These are phyloP conservation scores for Fusarium liriodendri DNA, from an alignment of 2,329 filamentous ascomycete genomes.

Conservation along the genomic window DNA sequence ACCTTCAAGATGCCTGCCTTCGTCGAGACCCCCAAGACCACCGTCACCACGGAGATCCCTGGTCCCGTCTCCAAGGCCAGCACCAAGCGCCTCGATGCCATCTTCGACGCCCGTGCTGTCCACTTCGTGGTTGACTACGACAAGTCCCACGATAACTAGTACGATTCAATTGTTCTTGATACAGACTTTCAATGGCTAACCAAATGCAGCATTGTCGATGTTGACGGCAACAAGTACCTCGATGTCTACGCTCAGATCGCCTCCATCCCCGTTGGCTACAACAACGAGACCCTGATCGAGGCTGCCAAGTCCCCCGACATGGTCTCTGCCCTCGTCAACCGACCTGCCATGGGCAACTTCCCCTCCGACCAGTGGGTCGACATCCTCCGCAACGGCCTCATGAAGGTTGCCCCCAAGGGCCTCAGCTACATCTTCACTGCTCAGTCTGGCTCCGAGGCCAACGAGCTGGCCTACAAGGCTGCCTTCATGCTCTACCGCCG, in stretches of 20 bases:
- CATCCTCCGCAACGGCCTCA: conserved; percentile 76
- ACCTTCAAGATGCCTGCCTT: conserved; percentile 48
- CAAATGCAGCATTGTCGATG: conserved; percentile 55
- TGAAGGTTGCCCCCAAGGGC: conserved; percentile 79
- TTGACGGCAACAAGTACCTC: conserved; percentile 61
- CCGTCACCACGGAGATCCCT: conserved; percentile 53
- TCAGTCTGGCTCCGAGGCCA: conserved; percentile 83
- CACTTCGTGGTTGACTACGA: conserved; percentile 65
- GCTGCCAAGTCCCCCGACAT: conserved; percentile 78
- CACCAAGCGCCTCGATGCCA: conserved; percentile 56
- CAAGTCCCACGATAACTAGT: conserved; percentile 64
- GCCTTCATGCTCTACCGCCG: conserved; percentile 86
- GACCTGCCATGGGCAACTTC: conserved; percentile 84
- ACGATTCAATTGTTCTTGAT: not conserved
- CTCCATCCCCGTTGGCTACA: conserved; percentile 86
- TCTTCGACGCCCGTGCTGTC: conserved; percentile 64
- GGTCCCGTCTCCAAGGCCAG: conserved; percentile 54
- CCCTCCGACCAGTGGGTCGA: conserved; percentile 80
- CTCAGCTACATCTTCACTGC: conserved; percentile 85
- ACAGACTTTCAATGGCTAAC: conserved; percentile 4
- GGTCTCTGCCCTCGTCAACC: conserved; percentile 79
- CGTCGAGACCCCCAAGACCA: conserved; percentile 48
- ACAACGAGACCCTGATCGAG: conserved; percentile 75
- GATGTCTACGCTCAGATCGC: conserved; percentile 82
- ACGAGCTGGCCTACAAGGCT: conserved; percentile 87